These are phyloP conservation scores for Globisporangium nagaii DNA, from an alignment of 352 stramenopile species.

Conservation along the genomic window DNA sequence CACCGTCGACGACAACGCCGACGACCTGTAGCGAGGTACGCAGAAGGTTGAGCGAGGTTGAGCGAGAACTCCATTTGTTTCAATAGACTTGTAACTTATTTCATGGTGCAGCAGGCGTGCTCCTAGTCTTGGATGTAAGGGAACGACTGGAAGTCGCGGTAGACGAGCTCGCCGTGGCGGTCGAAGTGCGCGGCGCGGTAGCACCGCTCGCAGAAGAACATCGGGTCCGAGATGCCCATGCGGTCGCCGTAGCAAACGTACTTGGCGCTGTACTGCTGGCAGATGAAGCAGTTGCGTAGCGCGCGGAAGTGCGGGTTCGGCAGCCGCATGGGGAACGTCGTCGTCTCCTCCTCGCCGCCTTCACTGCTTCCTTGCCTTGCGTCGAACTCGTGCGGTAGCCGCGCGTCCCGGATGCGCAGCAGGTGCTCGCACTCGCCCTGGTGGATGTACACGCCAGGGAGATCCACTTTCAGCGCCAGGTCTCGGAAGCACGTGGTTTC, in stretches of 20 bases:
- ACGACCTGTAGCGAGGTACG: too few relatives aligned
- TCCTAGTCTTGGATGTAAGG: slow-evolving; percentile 66
- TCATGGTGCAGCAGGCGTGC: background rate
- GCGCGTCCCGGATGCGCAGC: slow-evolving; percentile 54
- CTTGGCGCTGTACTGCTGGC: slow-evolving; percentile 71
- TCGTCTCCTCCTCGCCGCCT: too few relatives aligned
- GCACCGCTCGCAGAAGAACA: slow-evolving; percentile 77
- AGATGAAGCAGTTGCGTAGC: slow-evolving; percentile 70
- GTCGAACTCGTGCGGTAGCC: slow-evolving; percentile 51
- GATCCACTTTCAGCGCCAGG: slow-evolving; percentile 45
- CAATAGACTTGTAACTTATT: slow-evolving; percentile 2
- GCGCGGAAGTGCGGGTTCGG: slow-evolving; percentile 39
- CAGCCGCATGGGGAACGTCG: slow-evolving; percentile 62
- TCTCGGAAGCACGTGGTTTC: slow-evolving; percentile 48
- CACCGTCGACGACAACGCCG: slow-evolving; percentile 5
- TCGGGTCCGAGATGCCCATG: slow-evolving; percentile 56
- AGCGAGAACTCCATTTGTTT: background rate
- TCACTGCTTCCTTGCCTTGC: too few relatives aligned
- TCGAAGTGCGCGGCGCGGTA: slow-evolving; percentile 67
- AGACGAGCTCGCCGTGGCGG: slow-evolving; percentile 41
- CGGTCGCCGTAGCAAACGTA: slow-evolving; percentile 73
- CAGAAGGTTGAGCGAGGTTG: too few relatives aligned
- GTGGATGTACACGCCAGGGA: slow-evolving; percentile 64
- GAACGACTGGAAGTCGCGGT: slow-evolving; percentile 68
- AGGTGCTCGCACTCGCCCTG: slow-evolving; percentile 77